Evolutionary conservation across 805 yeast species (phyloP).

Genomic region (Ogataea kodamae): DNA sequence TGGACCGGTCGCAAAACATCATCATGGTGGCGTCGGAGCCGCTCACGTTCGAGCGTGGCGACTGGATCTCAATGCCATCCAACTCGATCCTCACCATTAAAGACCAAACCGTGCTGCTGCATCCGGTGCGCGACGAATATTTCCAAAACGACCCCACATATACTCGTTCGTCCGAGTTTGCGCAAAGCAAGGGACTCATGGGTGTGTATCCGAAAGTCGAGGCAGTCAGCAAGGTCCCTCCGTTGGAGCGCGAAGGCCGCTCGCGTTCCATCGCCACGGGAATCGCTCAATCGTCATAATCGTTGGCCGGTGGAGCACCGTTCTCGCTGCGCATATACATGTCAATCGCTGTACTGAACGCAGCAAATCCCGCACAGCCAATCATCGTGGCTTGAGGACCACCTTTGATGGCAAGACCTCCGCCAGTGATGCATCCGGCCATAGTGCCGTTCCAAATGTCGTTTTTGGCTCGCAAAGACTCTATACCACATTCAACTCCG

Average conservation of each 20-base stretch:
- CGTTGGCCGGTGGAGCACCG: slow-evolving; percentile 79
- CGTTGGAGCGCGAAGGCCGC: slow-evolving; percentile 71
- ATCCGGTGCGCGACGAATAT: slow-evolving; percentile 88
- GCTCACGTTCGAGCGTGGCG: slow-evolving; percentile 91
- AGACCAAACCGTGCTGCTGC: slow-evolving; percentile 81
- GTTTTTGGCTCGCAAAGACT: slow-evolving; percentile 80
- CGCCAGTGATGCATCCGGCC: slow-evolving; percentile 97
- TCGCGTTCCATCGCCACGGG: slow-evolving; percentile 19
- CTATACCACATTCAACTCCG: slow-evolving; percentile 89
- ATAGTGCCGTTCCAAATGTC: slow-evolving; percentile 88
- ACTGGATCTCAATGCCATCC: slow-evolving; percentile 96
- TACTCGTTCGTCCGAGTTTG: slow-evolving; percentile 73
- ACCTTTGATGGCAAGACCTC: slow-evolving; percentile 85
- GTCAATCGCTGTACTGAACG: slow-evolving; percentile 87
- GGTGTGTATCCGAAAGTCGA: slow-evolving; percentile 80
- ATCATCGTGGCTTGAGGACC: slow-evolving; percentile 90
- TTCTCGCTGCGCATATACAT: slow-evolving; percentile 80
- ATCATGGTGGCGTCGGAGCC: slow-evolving; percentile 97
- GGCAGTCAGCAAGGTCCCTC: slow-evolving; percentile 57
- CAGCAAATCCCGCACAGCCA: slow-evolving; percentile 98
- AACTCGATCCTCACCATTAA: slow-evolving; percentile 80
- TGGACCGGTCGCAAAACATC: slow-evolving; percentile 88
- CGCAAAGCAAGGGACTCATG: slow-evolving; percentile 88
- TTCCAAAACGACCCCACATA: slow-evolving; percentile 68
- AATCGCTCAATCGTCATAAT: slow-evolving; percentile 56